Percentiles rank a stretch among this genome's conserved stretches.
phyloP scores from a whole-genome alignment of 2,329 filamentous ascomycete species.

The Lojkania enalia region DNA sequence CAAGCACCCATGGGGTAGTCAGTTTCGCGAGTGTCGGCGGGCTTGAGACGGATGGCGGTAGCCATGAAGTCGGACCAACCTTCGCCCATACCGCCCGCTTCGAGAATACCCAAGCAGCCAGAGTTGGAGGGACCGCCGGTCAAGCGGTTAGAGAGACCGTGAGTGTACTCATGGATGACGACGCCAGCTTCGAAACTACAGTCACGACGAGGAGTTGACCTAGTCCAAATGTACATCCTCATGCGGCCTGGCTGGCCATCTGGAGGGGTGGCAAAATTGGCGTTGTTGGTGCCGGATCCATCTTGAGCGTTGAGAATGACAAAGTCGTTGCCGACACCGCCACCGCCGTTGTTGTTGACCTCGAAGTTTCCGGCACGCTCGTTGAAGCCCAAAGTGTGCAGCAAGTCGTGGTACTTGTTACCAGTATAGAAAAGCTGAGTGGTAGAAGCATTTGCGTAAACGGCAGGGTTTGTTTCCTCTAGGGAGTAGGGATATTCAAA shows the following conservation, averaged over 20 bases:
- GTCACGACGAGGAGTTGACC: neutral
- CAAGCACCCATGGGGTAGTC: slow-evolving; percentile 58
- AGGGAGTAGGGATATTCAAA: slow-evolving; percentile 47
- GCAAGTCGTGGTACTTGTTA: slow-evolving; percentile 63
- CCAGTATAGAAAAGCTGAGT: slow-evolving; percentile 65
- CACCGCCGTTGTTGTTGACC: slow-evolving; percentile 56
- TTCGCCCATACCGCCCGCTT: slow-evolving; percentile 61
- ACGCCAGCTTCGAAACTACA: slow-evolving; percentile 61
- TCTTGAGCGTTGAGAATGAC: slow-evolving; percentile 61
- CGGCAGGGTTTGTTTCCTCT: slow-evolving; percentile 25
- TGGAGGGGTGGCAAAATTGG: slow-evolving; percentile 58
- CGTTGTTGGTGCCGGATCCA: slow-evolving; percentile 59
- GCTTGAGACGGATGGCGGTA: slow-evolving; percentile 54
- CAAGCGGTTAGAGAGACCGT: slow-evolving; percentile 59
- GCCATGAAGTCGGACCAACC: slow-evolving; percentile 63
- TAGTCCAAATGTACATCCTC: slow-evolving; percentile 57
- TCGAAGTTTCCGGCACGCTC: slow-evolving; percentile 62
- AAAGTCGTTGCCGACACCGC: slow-evolving; percentile 54
- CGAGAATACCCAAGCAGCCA: slow-evolving; percentile 52
- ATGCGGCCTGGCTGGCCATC: slow-evolving; percentile 59
- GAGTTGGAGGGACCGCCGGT: slow-evolving; percentile 62
- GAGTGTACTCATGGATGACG: slow-evolving; percentile 56
- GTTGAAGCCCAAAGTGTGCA: slow-evolving; percentile 60
- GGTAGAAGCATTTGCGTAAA: slow-evolving; percentile 59
- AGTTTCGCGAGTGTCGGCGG: slow-evolving; percentile 50